A percentile compares a stretch with the other conserved stretches of the same genome.
Evolutionary conservation across 768 basidiomycete genomes (phyloP).

Genomic region (Wakefieldia striispora): DNA sequence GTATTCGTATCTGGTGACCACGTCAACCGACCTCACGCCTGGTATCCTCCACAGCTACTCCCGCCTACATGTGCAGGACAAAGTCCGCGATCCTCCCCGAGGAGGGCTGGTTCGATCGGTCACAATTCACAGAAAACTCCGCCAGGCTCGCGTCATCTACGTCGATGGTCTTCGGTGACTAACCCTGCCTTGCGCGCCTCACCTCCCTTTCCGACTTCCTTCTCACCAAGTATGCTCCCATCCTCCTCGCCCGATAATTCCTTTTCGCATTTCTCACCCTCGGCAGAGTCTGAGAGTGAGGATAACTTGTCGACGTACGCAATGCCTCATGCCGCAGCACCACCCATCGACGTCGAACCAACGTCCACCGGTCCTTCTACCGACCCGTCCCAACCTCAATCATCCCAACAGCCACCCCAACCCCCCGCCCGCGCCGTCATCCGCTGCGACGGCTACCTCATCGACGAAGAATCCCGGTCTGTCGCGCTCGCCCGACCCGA

Average conservation of each 20-base stretch:
- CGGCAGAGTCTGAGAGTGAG: slow-evolving; percentile 23
- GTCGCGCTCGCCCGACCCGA: slow-evolving; percentile 21
- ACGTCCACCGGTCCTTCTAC: not conserved
- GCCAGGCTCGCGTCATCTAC: slow-evolving; percentile 27
- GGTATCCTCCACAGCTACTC: slow-evolving; percentile 21
- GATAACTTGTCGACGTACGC: slow-evolving; percentile 12
- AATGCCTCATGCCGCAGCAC: slow-evolving; percentile 16
- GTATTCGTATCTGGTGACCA: slow-evolving; percentile 10
- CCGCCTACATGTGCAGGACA: slow-evolving; percentile 14
- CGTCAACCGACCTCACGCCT: slow-evolving; percentile 17
- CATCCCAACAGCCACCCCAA: not conserved
- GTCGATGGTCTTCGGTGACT: slow-evolving; percentile 32
- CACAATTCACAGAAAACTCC: slow-evolving; percentile 30
- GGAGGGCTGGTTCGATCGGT: slow-evolving; percentile 32
- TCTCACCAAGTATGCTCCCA: slow-evolving; percentile 12
- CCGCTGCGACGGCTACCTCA: slow-evolving; percentile 24
- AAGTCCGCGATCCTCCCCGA: slow-evolving; percentile 34
- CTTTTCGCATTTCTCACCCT: slow-evolving; percentile 17
- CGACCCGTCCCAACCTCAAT: not conserved
- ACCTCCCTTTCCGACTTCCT: slow-evolving; percentile 14
- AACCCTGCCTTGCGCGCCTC: slow-evolving; percentile 26
- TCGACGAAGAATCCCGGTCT: slow-evolving; percentile 30
- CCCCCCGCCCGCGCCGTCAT: slow-evolving; percentile 17
- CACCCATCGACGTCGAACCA: slow-evolving; percentile 15
- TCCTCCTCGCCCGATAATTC: slow-evolving; percentile 10